Evolutionary conservation across 306 rosid genomes (phyloP).

Genomic region (Malus sieversii): DNA sequence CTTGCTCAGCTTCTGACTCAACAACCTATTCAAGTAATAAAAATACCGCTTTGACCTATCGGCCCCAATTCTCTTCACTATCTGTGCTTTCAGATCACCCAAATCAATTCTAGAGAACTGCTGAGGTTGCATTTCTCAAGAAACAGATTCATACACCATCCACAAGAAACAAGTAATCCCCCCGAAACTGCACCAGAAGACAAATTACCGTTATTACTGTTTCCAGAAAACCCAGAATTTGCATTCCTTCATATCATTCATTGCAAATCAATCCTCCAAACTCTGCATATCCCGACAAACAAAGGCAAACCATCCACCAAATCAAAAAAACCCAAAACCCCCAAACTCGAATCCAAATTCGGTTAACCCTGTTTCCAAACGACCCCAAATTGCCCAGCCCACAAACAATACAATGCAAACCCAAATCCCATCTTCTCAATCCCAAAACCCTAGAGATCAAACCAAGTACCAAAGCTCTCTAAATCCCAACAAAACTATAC

Average conservation of each 20-base stretch:
- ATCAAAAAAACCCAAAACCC: slow-evolving; percentile 29
- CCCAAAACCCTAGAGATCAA: slow-evolving; percentile 90
- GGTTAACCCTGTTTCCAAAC: slow-evolving; percentile 26
- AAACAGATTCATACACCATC: slow-evolving; percentile 63
- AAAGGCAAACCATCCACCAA: slow-evolving; percentile 22
- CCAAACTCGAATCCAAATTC: slow-evolving; percentile 30
- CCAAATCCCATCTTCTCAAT: slow-evolving; percentile 53
- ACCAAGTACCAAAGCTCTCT: slow-evolving; percentile 26
- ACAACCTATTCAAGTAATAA: slow-evolving; percentile 58
- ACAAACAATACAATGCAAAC: slow-evolving; percentile 45
- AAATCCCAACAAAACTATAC: slow-evolving; percentile 26
- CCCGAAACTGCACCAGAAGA: slow-evolving; percentile 34
- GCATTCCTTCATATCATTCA: slow-evolving; percentile 44
- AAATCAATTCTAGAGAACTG: slow-evolving; percentile 85
- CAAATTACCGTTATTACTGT: slow-evolving; percentile 35
- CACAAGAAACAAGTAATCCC: slow-evolving; percentile 37
- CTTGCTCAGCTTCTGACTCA: slow-evolving; percentile 87
- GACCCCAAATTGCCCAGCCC: slow-evolving; percentile 34
- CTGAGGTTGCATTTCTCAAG: slow-evolving; percentile 92
- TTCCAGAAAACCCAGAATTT: slow-evolving; percentile 45
- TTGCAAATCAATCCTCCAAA: slow-evolving; percentile 27
- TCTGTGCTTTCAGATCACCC: slow-evolving; percentile 72
- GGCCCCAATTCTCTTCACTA: slow-evolving; percentile 75
- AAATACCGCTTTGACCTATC: slow-evolving; percentile 74
- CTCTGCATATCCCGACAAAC: slow-evolving; percentile 22